phyloP scores from a whole-genome alignment of 345 rosid species.

The Euphorbia peplus region DNA sequence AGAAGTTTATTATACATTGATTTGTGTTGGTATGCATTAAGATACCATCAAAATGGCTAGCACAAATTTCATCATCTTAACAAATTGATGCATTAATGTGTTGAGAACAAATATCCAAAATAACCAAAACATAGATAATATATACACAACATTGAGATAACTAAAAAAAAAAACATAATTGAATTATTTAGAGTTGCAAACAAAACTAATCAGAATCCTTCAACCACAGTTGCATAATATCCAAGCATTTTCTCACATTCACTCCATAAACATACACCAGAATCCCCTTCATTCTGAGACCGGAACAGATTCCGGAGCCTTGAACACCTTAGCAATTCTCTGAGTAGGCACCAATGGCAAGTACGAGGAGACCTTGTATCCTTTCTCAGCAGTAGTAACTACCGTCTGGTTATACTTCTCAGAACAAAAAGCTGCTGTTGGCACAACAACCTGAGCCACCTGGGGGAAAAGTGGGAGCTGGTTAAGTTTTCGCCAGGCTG shows the following conservation, averaged over 20 bases:
- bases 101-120: not conserved
- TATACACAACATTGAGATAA: not conserved
- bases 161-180: not conserved
- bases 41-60: no score
- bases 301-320: conserved; percentile 29
- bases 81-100: not conserved
- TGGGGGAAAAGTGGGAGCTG: conserved; percentile 77
- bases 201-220: not conserved
- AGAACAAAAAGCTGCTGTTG: conserved; percentile 72
- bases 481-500: conserved; percentile 79
- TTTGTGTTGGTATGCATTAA: no score
- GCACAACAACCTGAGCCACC: conserved; percentile 68
- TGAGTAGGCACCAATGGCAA: conserved; percentile 83
- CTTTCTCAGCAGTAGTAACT: conserved; percentile 62
- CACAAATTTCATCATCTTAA: not conserved
- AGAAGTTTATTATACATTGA: no score
- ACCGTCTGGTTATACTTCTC: conserved; percentile 83
- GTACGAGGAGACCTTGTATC: conserved; percentile 66
- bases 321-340: conserved; percentile 73
- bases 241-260: not conserved
- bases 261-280: not conserved
- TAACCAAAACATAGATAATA: not conserved
- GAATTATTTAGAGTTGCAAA: not conserved
- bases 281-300: conserved; percentile 28
- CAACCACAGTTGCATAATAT: not conserved